Evolutionary conservation across 257 asterid genomes (phyloP).

Genomic region (Przewalskia tangutica): DNA sequence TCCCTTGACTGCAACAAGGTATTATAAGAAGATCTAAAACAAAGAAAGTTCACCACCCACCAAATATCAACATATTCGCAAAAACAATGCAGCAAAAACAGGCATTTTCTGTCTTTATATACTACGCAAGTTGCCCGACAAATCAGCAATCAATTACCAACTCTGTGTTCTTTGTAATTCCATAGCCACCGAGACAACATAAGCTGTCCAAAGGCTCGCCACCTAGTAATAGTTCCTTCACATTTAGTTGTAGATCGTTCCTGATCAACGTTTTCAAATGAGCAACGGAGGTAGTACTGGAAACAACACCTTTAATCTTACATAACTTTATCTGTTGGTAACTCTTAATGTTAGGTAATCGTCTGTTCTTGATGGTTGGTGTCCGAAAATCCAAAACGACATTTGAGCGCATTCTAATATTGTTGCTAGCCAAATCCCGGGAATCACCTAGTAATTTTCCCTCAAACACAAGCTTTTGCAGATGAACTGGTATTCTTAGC

Average conservation of each 20-base stretch:
- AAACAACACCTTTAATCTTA: neutral
- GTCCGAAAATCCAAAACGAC: neutral
- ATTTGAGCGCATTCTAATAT: neutral
- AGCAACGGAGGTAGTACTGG: neutral
- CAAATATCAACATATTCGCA: neutral
- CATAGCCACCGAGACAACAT: neutral
- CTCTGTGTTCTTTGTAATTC: neutral
- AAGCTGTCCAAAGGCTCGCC: neutral
- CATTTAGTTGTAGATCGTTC: neutral
- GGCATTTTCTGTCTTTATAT: neutral
- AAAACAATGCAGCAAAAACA: neutral
- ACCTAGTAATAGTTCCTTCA: neutral
- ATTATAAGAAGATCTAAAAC: neutral
- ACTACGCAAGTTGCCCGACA: neutral
- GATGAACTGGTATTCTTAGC: conserved; percentile 4
- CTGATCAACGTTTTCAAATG: neutral
- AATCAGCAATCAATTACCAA: neutral
- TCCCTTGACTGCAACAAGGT: neutral
- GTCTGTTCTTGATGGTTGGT: too few species aligned
- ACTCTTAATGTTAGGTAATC: neutral
- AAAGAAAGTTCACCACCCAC: neutral
- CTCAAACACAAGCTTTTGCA: conserved; percentile 3
- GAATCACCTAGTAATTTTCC: conserved; percentile 8
- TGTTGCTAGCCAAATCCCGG: conserved; percentile 13
- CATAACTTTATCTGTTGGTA: neutral